Base-by-base conservation (phyloP, 805 yeast genomes). In the Candida morakotiae region DNA sequence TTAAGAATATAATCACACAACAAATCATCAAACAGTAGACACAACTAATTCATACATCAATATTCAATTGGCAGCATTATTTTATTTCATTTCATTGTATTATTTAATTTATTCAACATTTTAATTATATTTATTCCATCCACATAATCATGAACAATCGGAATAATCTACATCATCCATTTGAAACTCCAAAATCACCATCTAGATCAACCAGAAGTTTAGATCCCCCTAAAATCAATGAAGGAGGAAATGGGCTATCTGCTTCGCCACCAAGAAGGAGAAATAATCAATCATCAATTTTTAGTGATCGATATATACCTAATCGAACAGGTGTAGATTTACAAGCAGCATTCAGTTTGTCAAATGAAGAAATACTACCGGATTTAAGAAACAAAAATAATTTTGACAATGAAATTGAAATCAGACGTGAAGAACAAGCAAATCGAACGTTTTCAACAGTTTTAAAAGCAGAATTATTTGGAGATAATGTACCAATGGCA, bases 241-340 rank as follows among this genome's bases (percentile, higher is more conserved):
- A 62, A 9, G 15, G 15, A 5, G 9, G n/a, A 7, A 11, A 17
- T 15, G 6, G 11, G 6, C 8, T 20, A 22, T 20, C 36, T 1
- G 27, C 43, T 3, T 37, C 55, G 10, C 55, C 69, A 2, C 76
- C 79, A 1, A 69, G 79, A 19, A 31, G 42, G 13, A 57, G 79
- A 51, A 58, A 80, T 41, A 65, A 68, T 38, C 71, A 59, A 19
- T 58, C 62, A 35, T 59, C 75, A 2, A 67, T 77, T 1, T 85
- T 83, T 60, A 80, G 85, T 44, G 98, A 89, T 58, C 67, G 98
- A 39, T 87, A 79, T 57, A 86, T 93, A 19, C 98, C 98, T 4
- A 79, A 77, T 42, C 64, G 98, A 34, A 80, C 86, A 1, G 96
- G 95, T 1, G 75, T 87, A 18, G 94, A 87, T 51, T 64, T 91